These are phyloP conservation scores for Rhipidocladum racemiflorum DNA, from an alignment of 176 grass and related monocot genomes.

Conservation along the genomic window DNA sequence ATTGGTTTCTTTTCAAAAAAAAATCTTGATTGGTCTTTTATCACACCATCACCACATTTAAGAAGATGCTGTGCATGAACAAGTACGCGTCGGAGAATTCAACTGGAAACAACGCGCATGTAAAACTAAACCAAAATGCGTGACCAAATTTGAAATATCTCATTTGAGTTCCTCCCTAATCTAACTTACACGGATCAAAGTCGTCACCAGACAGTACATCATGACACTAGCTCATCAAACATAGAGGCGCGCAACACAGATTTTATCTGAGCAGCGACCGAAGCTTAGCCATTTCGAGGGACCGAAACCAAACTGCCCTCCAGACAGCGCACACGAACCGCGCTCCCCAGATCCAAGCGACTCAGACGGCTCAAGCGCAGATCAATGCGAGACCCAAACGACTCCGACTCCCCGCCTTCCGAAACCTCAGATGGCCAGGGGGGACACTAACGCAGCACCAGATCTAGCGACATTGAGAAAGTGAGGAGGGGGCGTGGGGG, in stretches of 20 bases:
- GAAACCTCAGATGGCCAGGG: neutral
- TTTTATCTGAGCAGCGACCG: neutral
- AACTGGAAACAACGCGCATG: neutral
- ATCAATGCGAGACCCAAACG: neutral
- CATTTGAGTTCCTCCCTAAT: neutral
- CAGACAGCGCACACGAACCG: neutral
- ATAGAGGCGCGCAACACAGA: neutral
- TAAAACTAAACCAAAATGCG: neutral
- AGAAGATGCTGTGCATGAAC: neutral
- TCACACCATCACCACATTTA: neutral
- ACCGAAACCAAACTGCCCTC: neutral
- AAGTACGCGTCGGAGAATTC: neutral
- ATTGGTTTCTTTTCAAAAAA: too few species aligned
- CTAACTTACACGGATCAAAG: neutral
- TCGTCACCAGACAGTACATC: too few species aligned
- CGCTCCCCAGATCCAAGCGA: neutral
- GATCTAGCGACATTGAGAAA: constrained; percentile 37
- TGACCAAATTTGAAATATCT: neutral
- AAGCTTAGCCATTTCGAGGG: neutral
- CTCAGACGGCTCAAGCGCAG: neutral
- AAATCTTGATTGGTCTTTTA: too few species aligned
- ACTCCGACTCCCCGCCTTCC: neutral
- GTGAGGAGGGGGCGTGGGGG: neutral
- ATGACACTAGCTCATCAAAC: neutral
- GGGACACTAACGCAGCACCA: neutral